Base-by-base conservation (phyloP, 2,329 filamentous ascomycete species). In the Aspergillus neotritici region DNA sequence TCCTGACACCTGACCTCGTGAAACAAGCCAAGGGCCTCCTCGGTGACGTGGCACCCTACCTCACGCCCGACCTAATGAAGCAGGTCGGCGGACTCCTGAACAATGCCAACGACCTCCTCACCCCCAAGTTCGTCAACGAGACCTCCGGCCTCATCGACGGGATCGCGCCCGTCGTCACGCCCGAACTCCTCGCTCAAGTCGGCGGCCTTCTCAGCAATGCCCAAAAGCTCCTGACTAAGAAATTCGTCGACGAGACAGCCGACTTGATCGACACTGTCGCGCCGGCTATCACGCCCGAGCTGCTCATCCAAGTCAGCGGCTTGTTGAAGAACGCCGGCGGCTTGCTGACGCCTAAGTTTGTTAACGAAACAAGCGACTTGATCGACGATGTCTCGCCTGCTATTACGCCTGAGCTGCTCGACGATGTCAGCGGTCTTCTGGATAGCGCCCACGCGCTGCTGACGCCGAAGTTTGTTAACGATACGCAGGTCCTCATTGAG, bases 251-350 rank as follows among this genome's bases (percentile, higher is more conserved):
- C 31, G 53, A 58, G 36, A 56, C 49, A 21, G 42, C 51, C 41
- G 37, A 32, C 31, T 40, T 58, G 28, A 54, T 58, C 25, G 46
- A 44, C 31, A 51, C 29, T 30, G 53, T 57, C 38, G 46, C 51
- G 16, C 54, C 53, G 13, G 48, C 43, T 15, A 40, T 63, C 50
- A 52, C 57, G 39, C 52, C 54, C 46, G 46, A 58, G 44, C 52
- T 62, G 9, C 56, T 65, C 30, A 44, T 52, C 34, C 56, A 60
- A 32, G 47, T 64, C 34, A 50, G 50, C 28, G 55, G 51, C 43
- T 50, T 65, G 25, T 48, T 65, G 14, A 56, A 53, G 32, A 65
- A 65, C 38, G 62, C 57, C 6, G 60, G 59, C 13, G 39, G 21
- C 5, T 47, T 65, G 14, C 49, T 65, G 33, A 61, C 58, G 2